Percentiles rank a stretch among this genome's conserved stretches.
Conservation (phyloP, 148 eudicot species). For the Mesembryanthemum crystallinum region DNA sequence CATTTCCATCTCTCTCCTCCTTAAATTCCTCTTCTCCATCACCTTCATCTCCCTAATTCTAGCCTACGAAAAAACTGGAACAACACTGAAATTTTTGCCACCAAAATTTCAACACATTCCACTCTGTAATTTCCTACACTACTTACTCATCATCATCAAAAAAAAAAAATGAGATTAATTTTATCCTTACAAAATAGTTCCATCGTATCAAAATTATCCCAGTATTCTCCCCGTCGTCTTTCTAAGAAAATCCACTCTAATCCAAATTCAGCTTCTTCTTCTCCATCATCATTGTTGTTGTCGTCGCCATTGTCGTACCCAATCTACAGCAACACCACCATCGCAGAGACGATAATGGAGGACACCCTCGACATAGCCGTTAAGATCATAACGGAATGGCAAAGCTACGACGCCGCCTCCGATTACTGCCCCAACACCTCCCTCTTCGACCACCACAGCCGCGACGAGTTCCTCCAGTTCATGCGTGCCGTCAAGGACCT, state of each 20-base stretch:
- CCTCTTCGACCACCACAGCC: slow-evolving; percentile 37
- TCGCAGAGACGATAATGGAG: slow-evolving; percentile 22
- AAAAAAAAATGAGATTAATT: not conserved
- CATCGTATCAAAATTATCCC: too few species aligned
- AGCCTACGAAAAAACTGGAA: not conserved
- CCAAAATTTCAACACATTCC: slow-evolving; percentile 3
- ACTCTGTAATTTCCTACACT: not conserved
- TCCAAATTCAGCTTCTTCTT: not conserved
- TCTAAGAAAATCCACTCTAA: not conserved
- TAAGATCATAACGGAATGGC: slow-evolving; percentile 47
- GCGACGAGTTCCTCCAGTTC: slow-evolving; percentile 43
- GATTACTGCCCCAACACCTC: slow-evolving; percentile 26
- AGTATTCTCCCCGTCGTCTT: not conserved
- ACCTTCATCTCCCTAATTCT: not conserved
- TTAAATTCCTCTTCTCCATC: not conserved
- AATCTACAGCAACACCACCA: not conserved
- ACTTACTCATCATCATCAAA: too few species aligned
- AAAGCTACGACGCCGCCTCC: slow-evolving; percentile 25
- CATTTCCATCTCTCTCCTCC: not conserved
- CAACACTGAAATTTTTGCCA: not conserved
- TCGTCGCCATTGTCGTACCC: not conserved
- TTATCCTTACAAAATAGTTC: not conserved
- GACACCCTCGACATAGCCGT: slow-evolving; percentile 51
- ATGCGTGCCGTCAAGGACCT: slow-evolving; percentile 42
- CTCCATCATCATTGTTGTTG: not conserved